Evolutionary conservation across 2,329 filamentous ascomycete species (phyloP).

Genomic region (Conoideocrella luteorostrata): DNA sequence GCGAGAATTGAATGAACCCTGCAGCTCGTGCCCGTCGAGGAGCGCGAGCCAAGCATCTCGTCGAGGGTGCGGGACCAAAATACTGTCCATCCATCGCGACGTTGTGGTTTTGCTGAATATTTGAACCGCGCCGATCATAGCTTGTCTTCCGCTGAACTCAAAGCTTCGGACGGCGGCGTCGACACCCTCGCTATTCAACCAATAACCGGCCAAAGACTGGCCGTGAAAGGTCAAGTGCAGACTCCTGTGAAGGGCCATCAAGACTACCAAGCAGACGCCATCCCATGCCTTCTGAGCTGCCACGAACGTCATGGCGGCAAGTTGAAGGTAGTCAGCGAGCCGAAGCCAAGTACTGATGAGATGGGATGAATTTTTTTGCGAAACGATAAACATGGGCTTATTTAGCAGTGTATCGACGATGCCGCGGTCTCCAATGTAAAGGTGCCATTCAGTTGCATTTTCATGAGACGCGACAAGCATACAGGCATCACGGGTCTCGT

Average conservation of each 20-base stretch:
- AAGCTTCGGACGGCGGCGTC: neutral
- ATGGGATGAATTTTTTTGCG: neutral
- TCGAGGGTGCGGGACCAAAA: conserved; percentile 1
- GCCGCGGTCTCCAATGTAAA: conserved; percentile 20
- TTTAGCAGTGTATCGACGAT: conserved; percentile 20
- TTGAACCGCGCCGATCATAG: conserved; percentile 1
- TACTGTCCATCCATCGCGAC: neutral
- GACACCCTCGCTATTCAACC: conserved; percentile 1
- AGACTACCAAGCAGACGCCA: conserved; percentile 1
- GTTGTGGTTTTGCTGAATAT: neutral
- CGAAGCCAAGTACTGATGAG: conserved; percentile 3
- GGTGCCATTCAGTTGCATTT: conserved; percentile 20
- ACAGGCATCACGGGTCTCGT: conserved; percentile 19
- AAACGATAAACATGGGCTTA: conserved; percentile 17
- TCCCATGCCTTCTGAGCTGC: conserved; percentile 6
- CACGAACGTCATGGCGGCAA: conserved; percentile 17
- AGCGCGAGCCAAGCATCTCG: neutral
- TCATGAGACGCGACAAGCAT: conserved; percentile 21
- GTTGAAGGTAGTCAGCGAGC: conserved; percentile 16
- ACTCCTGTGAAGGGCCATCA: neutral
- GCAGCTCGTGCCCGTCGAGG: neutral
- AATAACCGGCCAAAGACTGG: neutral
- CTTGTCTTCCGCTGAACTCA: neutral
- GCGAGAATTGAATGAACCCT: neutral
- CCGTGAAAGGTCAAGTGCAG: neutral